Conservation (phyloP, 768 basidiomycete genomes). For the Amanita brunnescens region DNA sequence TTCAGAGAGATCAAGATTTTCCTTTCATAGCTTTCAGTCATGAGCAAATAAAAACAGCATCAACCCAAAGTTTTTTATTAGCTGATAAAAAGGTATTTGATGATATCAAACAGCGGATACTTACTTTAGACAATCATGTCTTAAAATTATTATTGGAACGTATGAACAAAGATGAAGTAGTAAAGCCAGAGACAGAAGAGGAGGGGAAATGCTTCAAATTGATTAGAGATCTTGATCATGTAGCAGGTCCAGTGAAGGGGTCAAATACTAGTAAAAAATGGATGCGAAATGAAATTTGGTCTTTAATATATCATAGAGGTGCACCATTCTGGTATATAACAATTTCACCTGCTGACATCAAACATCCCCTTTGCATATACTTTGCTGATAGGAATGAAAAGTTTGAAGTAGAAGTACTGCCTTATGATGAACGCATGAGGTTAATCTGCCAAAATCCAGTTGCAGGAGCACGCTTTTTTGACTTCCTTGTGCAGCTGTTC, state of each 20-base stretch:
- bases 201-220: constrained; percentile 12
- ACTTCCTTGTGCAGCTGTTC: background rate
- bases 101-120: constrained; percentile 8
- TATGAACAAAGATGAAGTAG: constrained; percentile 9
- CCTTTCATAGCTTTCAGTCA: constrained; percentile 22
- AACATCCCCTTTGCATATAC: constrained; percentile 25
- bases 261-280: too few relatives aligned
- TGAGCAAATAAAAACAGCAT: constrained; percentile 16
- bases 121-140: background rate
- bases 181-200: constrained; percentile 8
- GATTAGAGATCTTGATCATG: too few relatives aligned
- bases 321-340: constrained; percentile 28
- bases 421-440: constrained; percentile 1
- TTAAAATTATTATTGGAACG: background rate
- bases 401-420: constrained; percentile 14
- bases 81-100: constrained; percentile 10
- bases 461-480: too few relatives aligned
- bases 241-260: too few relatives aligned
- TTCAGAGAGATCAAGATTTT: constrained; percentile 23
- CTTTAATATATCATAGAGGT: constrained; percentile 9
- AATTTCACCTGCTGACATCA: constrained; percentile 20
- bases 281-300: constrained; percentile 3
- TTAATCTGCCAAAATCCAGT: too few relatives aligned
- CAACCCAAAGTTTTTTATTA: constrained; percentile 11
- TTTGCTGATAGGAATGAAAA: constrained; percentile 17